These are phyloP conservation scores for Trichoderma gracile DNA, from an alignment of 2,329 filamentous ascomycete species.

Conservation along the genomic window DNA sequence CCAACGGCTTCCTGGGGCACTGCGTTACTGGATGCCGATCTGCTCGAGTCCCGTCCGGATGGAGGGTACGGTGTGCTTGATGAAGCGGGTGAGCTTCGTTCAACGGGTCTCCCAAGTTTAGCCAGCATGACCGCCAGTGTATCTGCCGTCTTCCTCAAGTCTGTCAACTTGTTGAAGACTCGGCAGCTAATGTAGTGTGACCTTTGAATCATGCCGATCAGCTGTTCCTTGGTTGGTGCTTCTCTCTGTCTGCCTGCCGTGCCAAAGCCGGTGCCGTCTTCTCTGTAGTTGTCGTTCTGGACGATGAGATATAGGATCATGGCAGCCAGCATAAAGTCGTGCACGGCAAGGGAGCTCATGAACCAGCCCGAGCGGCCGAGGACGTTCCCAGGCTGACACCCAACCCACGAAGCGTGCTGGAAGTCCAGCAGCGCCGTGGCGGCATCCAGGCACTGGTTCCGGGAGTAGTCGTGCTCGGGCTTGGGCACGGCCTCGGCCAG, in stretches of 20 bases:
- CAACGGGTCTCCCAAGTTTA: constrained; percentile 42
- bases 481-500: constrained; percentile 46
- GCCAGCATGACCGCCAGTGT: constrained; percentile 49
- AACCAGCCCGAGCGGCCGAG: constrained; percentile 58
- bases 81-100: constrained; percentile 10
- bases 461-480: constrained; percentile 54
- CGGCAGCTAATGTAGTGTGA: constrained; percentile 49
- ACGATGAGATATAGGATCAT: constrained; percentile 60
- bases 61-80: not conserved
- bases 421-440: constrained; percentile 51
- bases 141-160: constrained; percentile 49
- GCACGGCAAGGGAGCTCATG: constrained; percentile 56
- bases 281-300: constrained; percentile 46
- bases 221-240: constrained; percentile 41
- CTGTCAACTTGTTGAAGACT: constrained; percentile 41
- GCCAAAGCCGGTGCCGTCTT: constrained; percentile 38
- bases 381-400: constrained; percentile 54
- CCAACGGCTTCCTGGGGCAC: constrained; percentile 30
- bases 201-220: constrained; percentile 44
- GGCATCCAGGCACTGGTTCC: constrained; percentile 51
- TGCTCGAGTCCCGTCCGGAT: not conserved
- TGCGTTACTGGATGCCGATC: constrained; percentile 29
- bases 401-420: constrained; percentile 51
- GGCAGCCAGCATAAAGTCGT: constrained; percentile 62
- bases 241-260: constrained; percentile 40